These are phyloP conservation scores for Coemansia erecta DNA, from an alignment of 192 early-diverging fungal species.

Conservation along the genomic window DNA sequence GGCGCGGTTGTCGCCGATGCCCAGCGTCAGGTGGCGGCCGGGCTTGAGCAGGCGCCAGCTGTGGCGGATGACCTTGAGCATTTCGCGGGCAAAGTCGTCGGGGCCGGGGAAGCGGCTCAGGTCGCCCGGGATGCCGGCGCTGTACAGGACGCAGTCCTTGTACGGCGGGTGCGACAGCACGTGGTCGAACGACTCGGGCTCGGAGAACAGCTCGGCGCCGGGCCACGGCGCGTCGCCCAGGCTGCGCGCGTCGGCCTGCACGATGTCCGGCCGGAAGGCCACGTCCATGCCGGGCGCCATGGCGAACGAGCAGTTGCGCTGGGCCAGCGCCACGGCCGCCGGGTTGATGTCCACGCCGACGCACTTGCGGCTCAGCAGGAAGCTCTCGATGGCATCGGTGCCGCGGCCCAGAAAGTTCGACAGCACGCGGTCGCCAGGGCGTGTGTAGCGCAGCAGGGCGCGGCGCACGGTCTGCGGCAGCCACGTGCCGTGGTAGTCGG, in stretches of 20 bases:
- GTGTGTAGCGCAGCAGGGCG: slow-evolving; percentile 73
- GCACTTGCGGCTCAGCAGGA: slow-evolving; percentile 74
- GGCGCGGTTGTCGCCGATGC: slow-evolving; percentile 90
- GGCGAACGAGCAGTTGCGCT: slow-evolving; percentile 83
- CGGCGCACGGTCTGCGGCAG: slow-evolving; percentile 86
- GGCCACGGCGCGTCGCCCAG: slow-evolving; percentile 54
- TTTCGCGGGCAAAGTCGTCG: slow-evolving; percentile 72
- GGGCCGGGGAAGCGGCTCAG: slow-evolving; percentile 72
- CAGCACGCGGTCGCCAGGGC: slow-evolving; percentile 72
- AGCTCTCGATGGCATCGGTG: slow-evolving; percentile 90
- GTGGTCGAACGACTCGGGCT: slow-evolving; percentile 76
- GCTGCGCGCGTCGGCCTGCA: slow-evolving; percentile 77
- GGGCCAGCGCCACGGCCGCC: slow-evolving; percentile 75
- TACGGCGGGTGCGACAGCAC: slow-evolving; percentile 92
- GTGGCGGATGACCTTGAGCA: slow-evolving; percentile 68
- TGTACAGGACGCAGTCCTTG: slow-evolving; percentile 88
- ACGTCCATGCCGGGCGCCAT: slow-evolving; percentile 68
- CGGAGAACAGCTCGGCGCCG: slow-evolving; percentile 60
- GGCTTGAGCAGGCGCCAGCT: slow-evolving; percentile 72
- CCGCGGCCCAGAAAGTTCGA: slow-evolving; percentile 93
- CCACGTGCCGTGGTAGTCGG: slow-evolving; percentile 94
- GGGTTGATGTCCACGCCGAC: slow-evolving; percentile 89
- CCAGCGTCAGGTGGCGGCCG: slow-evolving; percentile 72
- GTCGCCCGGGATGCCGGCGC: slow-evolving; percentile 84
- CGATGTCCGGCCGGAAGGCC: slow-evolving; percentile 76